phyloP scores from a whole-genome alignment of 192 early-diverging fungal species.

The Coemansia pectinata region DNA sequence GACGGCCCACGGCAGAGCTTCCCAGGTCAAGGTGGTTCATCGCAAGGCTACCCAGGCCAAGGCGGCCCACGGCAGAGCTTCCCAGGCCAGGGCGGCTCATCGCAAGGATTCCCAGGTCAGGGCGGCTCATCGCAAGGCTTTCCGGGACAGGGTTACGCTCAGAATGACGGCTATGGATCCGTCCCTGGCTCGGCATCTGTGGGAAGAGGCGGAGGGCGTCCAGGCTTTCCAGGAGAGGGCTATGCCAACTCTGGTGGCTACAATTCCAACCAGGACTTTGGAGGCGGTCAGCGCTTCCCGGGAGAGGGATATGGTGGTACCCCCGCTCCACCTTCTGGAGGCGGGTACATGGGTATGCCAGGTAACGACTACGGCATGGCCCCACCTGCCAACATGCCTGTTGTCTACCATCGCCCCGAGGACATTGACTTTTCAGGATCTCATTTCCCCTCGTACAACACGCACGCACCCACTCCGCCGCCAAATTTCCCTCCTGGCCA shows the following conservation, averaged over 20 bases:
- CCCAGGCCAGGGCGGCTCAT: not conserved
- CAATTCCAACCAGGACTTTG: slow-evolving; percentile 1
- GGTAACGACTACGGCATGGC: slow-evolving; percentile 23
- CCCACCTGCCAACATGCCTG: slow-evolving; percentile 41
- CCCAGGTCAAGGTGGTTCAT: slow-evolving; percentile 3
- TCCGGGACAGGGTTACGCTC: slow-evolving; percentile 27
- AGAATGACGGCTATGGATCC: slow-evolving; percentile 18
- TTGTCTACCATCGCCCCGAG: slow-evolving; percentile 33
- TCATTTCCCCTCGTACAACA: slow-evolving; percentile 48
- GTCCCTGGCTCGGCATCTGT: slow-evolving; percentile 14
- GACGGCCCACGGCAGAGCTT: slow-evolving; percentile 10
- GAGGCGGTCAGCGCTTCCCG: slow-evolving; percentile 17
- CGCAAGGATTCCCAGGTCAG: slow-evolving; percentile 6
- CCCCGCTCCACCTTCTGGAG: not conserved
- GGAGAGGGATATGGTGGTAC: slow-evolving; percentile 18
- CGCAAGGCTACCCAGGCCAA: not conserved
- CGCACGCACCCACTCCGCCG: slow-evolving; percentile 24
- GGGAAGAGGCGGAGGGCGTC: not conserved
- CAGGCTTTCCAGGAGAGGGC: slow-evolving; percentile 17
- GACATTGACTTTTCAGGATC: slow-evolving; percentile 50
- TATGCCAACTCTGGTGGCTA: slow-evolving; percentile 17
- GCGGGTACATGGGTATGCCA: slow-evolving; percentile 13
- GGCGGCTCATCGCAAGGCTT: slow-evolving; percentile 10
- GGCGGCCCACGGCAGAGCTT: not conserved
- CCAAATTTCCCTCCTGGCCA: slow-evolving; percentile 5